Evolutionary conservation across 768 basidiomycete genomes (phyloP).

Genomic region (Serendipita sp.): DNA sequence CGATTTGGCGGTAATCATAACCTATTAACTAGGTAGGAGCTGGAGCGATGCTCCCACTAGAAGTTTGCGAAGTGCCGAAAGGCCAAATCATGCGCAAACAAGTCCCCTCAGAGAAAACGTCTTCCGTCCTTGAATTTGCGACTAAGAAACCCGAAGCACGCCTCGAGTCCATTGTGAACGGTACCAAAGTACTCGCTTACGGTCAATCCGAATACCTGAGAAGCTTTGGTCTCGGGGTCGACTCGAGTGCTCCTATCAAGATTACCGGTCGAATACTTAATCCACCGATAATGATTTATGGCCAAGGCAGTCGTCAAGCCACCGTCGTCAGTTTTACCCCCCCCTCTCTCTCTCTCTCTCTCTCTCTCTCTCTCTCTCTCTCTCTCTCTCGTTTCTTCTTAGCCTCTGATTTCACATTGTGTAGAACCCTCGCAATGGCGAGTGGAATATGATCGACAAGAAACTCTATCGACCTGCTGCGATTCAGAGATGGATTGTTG

Average conservation of each 20-base stretch:
- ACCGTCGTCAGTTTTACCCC: constrained; percentile 34
- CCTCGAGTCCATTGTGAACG: constrained; percentile 36
- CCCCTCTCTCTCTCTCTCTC: background rate
- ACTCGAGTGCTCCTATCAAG: constrained; percentile 33
- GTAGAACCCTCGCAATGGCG: constrained; percentile 10
- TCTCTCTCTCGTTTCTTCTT: background rate
- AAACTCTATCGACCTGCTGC: constrained; percentile 40
- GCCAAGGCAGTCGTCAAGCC: constrained; percentile 34
- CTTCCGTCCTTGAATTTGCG: constrained; percentile 46
- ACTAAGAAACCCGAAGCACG: constrained; percentile 46
- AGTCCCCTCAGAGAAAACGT: constrained; percentile 49
- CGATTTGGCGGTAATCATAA: background rate
- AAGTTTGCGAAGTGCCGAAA: constrained; percentile 40
- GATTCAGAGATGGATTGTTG: constrained; percentile 44
- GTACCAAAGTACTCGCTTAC: constrained; percentile 33
- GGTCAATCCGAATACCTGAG: constrained; percentile 61
- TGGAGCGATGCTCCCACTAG: constrained; percentile 49
- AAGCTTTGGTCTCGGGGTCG: constrained; percentile 55
- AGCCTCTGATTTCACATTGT: background rate
- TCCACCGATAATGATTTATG: constrained; percentile 53
- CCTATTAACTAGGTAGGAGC: constrained; percentile 31
- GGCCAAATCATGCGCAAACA: constrained; percentile 64
- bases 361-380: background rate
- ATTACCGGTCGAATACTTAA: constrained; percentile 46
- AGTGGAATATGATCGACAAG: constrained; percentile 43